Evolutionary conservation across 2,329 filamentous ascomycete species (phyloP).

Genomic region (Plectosphaerella sp.): DNA sequence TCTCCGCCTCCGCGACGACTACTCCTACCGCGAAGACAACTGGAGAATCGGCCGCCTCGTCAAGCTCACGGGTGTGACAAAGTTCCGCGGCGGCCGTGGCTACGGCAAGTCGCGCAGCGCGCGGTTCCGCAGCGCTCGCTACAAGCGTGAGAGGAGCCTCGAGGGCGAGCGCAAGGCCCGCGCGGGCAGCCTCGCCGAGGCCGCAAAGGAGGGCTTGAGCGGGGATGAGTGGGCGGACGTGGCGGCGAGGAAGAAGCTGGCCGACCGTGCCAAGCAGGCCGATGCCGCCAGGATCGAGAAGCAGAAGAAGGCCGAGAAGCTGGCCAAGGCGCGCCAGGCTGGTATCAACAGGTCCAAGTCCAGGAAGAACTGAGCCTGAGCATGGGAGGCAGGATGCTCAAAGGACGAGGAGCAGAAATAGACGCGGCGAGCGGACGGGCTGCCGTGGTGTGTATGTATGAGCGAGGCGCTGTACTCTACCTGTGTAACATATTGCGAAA

Average conservation of each 20-base stretch:
- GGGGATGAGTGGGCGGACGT: conserved; percentile 19
- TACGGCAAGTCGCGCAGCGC: conserved; percentile 37
- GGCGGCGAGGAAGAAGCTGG: conserved; percentile 19
- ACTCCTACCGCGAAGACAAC: conserved; percentile 58
- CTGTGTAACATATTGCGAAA: neutral
- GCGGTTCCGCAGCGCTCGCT: conserved; percentile 38
- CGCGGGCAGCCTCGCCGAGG: conserved; percentile 33
- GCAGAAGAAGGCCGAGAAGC: conserved; percentile 32
- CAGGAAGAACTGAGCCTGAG: conserved; percentile 22
- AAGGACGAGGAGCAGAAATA: neutral
- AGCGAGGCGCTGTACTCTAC: neutral
- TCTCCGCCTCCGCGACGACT: conserved; percentile 46
- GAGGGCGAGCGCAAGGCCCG: conserved; percentile 30
- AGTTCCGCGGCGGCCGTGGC: conserved; percentile 27
- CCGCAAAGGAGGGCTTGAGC: conserved; percentile 18
- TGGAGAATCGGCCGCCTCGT: conserved; percentile 53
- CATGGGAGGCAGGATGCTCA: conserved; percentile 1
- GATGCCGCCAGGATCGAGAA: conserved; percentile 22
- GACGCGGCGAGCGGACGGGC: too few species aligned
- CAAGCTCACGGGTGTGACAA: conserved; percentile 45
- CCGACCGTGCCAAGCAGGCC: conserved; percentile 16
- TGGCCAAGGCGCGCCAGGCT: conserved; percentile 14
- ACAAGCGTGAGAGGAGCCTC: conserved; percentile 36
- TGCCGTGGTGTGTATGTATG: too few species aligned
- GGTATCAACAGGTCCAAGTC: neutral